Evolutionary conservation across 495 filamentous ascomycete species (phyloP), one percentile per base, ranked within the genome.

Genomic region (Tuber umbilicatum): DNA sequence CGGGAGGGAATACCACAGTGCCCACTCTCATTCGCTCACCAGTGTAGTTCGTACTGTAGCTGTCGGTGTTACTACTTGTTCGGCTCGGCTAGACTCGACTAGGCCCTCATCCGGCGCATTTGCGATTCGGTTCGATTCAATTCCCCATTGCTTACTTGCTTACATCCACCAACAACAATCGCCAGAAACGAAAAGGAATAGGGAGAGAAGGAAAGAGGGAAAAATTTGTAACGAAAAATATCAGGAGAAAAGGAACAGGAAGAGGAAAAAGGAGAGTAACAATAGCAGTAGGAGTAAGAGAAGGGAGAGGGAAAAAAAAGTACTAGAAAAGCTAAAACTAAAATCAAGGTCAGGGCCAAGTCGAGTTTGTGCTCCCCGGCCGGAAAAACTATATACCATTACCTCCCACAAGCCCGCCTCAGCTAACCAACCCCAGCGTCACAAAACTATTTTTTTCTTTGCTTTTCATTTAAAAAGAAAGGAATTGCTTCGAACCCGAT

Each of bases 301-400:
- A 71, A 80, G 70, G 47, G 69, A 42, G 70, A 73, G 55, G 71
- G 60, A 73, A 75, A 67, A 73, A 69, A 73, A 80, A 72, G 27
- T 31, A 64, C 55, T 31, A 64, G 14, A 64, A 35, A 10, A 64
- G 23, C 47, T 55, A 55, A 64, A 64, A 64, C 55, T 64, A 31
- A 64, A 64, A 35, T 64, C 27, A 64, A 27, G 50, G 2, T 60
- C 50, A 60, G 35, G 27, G 55, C 35, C 55, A 60, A 60, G n/a
- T 27, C n/a, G 35, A 35, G 38, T 39, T 70, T 43, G 21, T 39
- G 43, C 43, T 41, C 69, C 2, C n/a, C 21, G 38, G 19, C n/a
- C 69, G 38, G 16, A 39, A 70, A 70, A 41, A 70, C 69, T 12
- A 55, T 55, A 55, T 60, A 42, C 42, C 47, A 72, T 70, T 40